Evolutionary conservation across 2,329 filamentous ascomycete genomes (phyloP), one percentile per base, ranked within the genome.

Genomic region (Aspergillus awamori): DNA sequence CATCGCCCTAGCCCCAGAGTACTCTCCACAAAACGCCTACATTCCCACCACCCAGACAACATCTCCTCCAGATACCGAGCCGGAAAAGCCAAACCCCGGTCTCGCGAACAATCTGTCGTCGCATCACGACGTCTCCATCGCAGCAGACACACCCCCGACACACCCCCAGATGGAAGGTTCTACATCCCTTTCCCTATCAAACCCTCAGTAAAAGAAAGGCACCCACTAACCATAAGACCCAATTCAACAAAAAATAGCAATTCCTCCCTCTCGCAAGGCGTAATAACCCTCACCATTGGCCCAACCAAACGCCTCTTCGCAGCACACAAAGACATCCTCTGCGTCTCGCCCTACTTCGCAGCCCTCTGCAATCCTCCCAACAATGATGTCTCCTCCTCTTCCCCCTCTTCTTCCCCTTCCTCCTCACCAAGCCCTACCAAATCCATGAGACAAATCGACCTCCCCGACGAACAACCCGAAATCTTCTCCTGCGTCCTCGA

Each of bases 401-500:
- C 51, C 5, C 22, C 30, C 10, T 8, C n/a, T 11, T 22, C 26
- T 30, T 20, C 53, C 28, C 39, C 65, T 59, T 8, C 61, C 65
- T 11, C 57, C 58, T 86, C 78, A 81, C 15, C 74, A 76, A 52
- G 4, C 15, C 83, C 81, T 15, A 36, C 11, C 73, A 93, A 92
- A 79, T 88, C 89, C 58, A 89, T 36, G 33, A 36, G 5, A 36
- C 4, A 11, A 36, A 36, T 97, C 74, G 84, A 89, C 55, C 86
- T 97, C 2, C 89, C 92, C 1, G 87, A 94, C 62, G 93, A 97
- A 77, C 89, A 93, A 69, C 92, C 93, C 20, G 92, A 96, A 75
- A 89, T 96, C 71, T 93, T 97, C 77, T 96, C 92, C 7, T 93
- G 90, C 5, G 84, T 97, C 10, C 87, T 97, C 59, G 93, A 97